phyloP scores from a whole-genome alignment of 202 grass and related monocot species.

The Hordeum pubiflorum region DNA sequence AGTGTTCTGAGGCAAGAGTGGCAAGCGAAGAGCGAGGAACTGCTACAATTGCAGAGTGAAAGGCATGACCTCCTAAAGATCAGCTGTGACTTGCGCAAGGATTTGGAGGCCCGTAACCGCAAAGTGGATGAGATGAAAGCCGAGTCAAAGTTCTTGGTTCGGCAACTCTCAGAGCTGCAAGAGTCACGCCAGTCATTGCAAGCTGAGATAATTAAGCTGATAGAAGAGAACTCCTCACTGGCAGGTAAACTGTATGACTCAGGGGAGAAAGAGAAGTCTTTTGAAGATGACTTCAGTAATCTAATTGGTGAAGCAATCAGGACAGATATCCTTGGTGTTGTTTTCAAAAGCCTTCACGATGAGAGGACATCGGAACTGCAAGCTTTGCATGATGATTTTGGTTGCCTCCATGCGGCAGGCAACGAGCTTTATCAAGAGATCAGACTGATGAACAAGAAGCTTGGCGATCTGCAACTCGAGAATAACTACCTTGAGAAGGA shows the following conservation, averaged over 20 bases:
- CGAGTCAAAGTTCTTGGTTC: slow-evolving; percentile 64
- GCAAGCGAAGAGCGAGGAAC: slow-evolving; percentile 44
- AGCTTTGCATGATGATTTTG: slow-evolving; percentile 41
- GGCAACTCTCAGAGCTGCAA: slow-evolving; percentile 65
- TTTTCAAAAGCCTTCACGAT: slow-evolving; percentile 57
- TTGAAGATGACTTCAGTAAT: slow-evolving; percentile 49
- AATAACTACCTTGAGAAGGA: slow-evolving; percentile 54
- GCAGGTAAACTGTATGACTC: slow-evolving; percentile 44
- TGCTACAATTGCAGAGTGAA: slow-evolving; percentile 51
- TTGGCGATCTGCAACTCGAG: slow-evolving; percentile 47
- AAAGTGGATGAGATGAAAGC: slow-evolving; percentile 45
- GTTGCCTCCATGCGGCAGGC: slow-evolving; percentile 38
- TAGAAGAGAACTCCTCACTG: slow-evolving; percentile 60
- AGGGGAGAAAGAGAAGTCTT: slow-evolving; percentile 38
- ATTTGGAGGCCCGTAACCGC: slow-evolving; percentile 48
- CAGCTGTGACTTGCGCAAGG: slow-evolving; percentile 41
- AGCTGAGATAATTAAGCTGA: slow-evolving; percentile 61
- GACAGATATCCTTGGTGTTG: slow-evolving; percentile 47
- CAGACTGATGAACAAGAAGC: slow-evolving; percentile 54
- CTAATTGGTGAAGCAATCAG: slow-evolving; percentile 54
- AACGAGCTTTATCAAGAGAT: slow-evolving; percentile 52
- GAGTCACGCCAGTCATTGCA: slow-evolving; percentile 60
- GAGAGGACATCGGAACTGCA: slow-evolving; percentile 50
- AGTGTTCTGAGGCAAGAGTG: slow-evolving; percentile 59
- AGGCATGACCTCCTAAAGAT: slow-evolving; percentile 46